Conservation (phyloP, 2,329 filamentous ascomycete genomes). For the Byssochlamys sp. region DNA sequence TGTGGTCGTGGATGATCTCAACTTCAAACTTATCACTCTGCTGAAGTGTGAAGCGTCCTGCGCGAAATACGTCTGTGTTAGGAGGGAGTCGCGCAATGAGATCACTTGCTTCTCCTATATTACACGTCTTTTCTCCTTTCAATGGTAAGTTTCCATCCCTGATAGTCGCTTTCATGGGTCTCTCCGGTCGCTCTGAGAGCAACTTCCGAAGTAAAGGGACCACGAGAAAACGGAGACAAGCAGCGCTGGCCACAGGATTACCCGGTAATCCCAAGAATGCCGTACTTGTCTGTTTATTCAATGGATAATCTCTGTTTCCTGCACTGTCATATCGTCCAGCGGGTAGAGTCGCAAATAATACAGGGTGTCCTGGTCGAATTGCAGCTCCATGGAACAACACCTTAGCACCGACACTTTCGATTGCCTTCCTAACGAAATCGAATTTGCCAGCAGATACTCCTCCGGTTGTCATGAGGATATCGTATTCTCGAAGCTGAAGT, state of each 20-base stretch:
- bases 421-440: slow-evolving; percentile 14
- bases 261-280: slow-evolving; percentile 21
- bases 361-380: slow-evolving; percentile 22
- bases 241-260: slow-evolving; percentile 19
- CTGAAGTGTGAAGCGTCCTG: slow-evolving; percentile 1
- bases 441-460: slow-evolving; percentile 20
- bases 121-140: not conserved
- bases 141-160: not conserved
- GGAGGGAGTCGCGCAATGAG: not conserved
- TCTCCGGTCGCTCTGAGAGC: slow-evolving; percentile 5
- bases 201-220: slow-evolving; percentile 15
- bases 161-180: not conserved
- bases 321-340: not conserved
- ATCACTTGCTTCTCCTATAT: not conserved
- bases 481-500: slow-evolving; percentile 6
- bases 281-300: not conserved
- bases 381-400: slow-evolving; percentile 18
- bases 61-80: slow-evolving; percentile 7
- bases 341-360: slow-evolving; percentile 17
- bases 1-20: slow-evolving; percentile 12
- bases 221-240: slow-evolving; percentile 20
- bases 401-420: slow-evolving; percentile 13
- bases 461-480: slow-evolving; percentile 19
- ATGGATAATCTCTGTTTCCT: not conserved
- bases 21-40: slow-evolving; percentile 1